phyloP scores from a whole-genome alignment of 129 eudicot genomes.

The Flaveria bidentis region DNA sequence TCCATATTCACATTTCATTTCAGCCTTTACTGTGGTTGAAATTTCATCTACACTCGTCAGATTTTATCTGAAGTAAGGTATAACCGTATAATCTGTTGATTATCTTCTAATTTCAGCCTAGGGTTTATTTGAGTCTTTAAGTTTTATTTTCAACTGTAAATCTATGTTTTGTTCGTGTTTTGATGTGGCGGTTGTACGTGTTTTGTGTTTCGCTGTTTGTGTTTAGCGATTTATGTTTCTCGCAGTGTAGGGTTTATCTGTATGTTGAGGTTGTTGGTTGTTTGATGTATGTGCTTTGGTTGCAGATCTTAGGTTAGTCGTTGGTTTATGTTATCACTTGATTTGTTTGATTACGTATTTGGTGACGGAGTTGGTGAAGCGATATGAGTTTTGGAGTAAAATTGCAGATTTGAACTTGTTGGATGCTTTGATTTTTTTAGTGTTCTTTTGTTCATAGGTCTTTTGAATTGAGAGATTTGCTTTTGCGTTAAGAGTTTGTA shows the following conservation, averaged over 20 bases:
- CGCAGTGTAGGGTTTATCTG: conserved; percentile 18
- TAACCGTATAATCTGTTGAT: conserved; percentile 7
- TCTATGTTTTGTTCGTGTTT: conserved; percentile 19
- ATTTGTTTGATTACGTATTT: neutral
- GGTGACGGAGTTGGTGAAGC: neutral
- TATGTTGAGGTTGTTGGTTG: neutral
- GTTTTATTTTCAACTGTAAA: conserved; percentile 13
- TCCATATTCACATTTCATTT: neutral
- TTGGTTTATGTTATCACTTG: conserved; percentile 5
- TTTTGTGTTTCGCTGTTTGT: neutral
- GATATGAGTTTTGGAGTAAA: conserved; percentile 14
- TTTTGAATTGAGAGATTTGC: neutral
- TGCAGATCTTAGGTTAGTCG: conserved; percentile 18
- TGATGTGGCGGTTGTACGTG: neutral
- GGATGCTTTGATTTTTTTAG: neutral
- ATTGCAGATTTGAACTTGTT: neutral
- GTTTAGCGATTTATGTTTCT: conserved; percentile 12
- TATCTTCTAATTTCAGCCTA: neutral
- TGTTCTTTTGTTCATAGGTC: neutral
- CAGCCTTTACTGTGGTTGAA: neutral
- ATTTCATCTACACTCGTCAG: conserved; percentile 15
- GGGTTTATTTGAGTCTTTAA: conserved; percentile 16
- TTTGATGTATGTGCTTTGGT: conserved; percentile 10
- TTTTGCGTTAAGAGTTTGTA: neutral
- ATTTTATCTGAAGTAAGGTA: neutral